phyloP scores from a whole-genome alignment of 2,329 filamentous ascomycete genomes.

The Reticulascus tulasneorum region DNA sequence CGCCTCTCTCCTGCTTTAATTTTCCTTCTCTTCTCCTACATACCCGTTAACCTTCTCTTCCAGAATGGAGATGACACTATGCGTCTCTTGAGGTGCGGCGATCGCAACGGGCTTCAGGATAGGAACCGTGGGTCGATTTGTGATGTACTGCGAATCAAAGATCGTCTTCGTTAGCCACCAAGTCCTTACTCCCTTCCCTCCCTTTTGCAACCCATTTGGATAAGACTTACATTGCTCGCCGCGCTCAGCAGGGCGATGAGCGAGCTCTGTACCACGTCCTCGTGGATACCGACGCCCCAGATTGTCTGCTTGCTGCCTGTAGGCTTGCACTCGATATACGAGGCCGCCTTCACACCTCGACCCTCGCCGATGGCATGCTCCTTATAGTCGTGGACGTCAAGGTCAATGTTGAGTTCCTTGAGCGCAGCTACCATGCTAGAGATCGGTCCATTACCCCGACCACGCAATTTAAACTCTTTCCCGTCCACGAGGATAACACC shows the following conservation, averaged over 20 bases:
- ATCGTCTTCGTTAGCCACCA: constrained; percentile 13
- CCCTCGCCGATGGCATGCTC: constrained; percentile 87
- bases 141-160: constrained; percentile 59
- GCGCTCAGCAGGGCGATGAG: constrained; percentile 82
- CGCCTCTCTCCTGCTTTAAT: too few species aligned
- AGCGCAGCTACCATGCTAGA: constrained; percentile 84
- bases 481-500: constrained; percentile 82
- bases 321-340: constrained; percentile 85
- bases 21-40: constrained; percentile 15
- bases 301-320: constrained; percentile 65
- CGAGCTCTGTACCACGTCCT: constrained; percentile 87
- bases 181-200: constrained; percentile 5
- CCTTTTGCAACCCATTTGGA: neutral
- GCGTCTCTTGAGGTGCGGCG: constrained; percentile 16
- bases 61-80: constrained; percentile 28
- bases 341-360: constrained; percentile 83
- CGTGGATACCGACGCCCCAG: constrained; percentile 89
- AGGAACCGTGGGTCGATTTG: constrained; percentile 66
- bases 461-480: constrained; percentile 71
- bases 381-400: constrained; percentile 93
- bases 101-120: constrained; percentile 49
- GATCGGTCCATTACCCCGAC: constrained; percentile 85
- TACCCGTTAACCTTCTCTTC: constrained; percentile 36
- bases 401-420: constrained; percentile 70
- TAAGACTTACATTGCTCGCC: constrained; percentile 71